phyloP scores from a whole-genome alignment of 108 stramenopile genomes.

The Epithemia pelagica region DNA sequence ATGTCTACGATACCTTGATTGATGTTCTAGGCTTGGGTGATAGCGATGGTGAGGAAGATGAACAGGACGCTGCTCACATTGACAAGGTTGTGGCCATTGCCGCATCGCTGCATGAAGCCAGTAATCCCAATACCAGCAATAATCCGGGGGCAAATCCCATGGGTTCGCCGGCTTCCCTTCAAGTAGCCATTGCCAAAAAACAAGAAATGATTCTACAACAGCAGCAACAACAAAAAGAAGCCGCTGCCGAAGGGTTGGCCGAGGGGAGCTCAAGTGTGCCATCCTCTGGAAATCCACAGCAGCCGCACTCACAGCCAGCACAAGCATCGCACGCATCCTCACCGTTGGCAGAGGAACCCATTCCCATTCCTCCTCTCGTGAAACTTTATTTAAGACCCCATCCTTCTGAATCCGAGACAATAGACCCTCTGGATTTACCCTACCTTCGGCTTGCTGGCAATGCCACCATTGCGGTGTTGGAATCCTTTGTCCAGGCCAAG shows the following conservation, averaged over 20 bases:
- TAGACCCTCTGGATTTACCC: neutral
- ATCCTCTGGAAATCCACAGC: neutral
- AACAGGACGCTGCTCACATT: slow-evolving; percentile 50
- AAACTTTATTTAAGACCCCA: neutral
- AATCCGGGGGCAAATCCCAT: neutral
- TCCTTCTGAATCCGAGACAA: neutral
- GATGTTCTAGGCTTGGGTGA: neutral
- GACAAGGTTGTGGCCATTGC: neutral
- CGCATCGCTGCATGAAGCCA: neutral
- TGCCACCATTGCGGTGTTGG: neutral
- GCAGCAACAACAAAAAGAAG: neutral
- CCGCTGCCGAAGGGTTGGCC: neutral
- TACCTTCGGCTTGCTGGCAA: neutral
- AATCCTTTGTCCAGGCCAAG: neutral
- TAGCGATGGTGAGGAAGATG: slow-evolving; percentile 10
- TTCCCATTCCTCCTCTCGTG: slow-evolving; percentile 1
- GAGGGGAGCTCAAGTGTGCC: neutral
- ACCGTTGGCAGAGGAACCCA: slow-evolving; percentile 11
- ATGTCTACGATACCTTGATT: neutral
- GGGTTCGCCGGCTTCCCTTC: neutral
- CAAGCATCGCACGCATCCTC: neutral
- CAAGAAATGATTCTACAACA: neutral
- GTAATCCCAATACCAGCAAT: neutral
- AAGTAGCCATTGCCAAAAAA: neutral
- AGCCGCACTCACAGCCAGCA: neutral